phyloP scores from a whole-genome alignment of 83 land plant species.

The Diphasiastrum complanatum region DNA sequence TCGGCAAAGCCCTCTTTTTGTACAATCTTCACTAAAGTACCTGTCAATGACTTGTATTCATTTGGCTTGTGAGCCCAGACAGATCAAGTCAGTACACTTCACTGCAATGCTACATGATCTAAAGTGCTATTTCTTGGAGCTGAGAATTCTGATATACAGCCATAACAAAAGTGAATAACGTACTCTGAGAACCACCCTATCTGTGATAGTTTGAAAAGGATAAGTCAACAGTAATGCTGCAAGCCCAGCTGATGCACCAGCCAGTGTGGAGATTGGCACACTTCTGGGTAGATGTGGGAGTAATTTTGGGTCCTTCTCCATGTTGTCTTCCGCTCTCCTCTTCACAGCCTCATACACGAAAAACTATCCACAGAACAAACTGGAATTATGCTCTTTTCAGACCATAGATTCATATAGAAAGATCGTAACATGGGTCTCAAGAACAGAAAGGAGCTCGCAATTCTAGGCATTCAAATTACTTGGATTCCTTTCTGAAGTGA shows the following conservation, averaged over 20 bases:
- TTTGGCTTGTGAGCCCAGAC: constrained; percentile 21
- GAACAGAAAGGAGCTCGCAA: background rate
- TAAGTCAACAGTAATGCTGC: constrained; percentile 25
- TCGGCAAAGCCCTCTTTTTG: constrained; percentile 23
- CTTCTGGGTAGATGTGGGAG: constrained; percentile 25
- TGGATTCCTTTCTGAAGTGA: constrained; percentile 30
- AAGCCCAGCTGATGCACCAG: constrained; percentile 36
- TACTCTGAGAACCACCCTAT: constrained; percentile 30
- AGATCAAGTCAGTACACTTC: too few species aligned
- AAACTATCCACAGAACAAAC: constrained; percentile 15
- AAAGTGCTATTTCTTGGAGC: too few species aligned
- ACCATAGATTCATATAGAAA: background rate
- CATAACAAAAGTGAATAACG: background rate
- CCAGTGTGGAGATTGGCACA: constrained; percentile 21
- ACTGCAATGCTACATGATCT: too few species aligned
- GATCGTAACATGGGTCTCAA: background rate
- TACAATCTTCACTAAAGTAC: constrained; percentile 19
- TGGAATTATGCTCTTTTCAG: background rate
- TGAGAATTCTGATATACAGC: too few species aligned
- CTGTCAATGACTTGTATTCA: constrained; percentile 23
- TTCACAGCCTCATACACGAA: constrained; percentile 30
- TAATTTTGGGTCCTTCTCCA: constrained; percentile 29
- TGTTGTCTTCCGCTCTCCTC: constrained; percentile 21
- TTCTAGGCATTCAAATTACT: constrained; percentile 5
- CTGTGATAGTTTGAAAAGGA: constrained; percentile 21